Percentiles rank a stretch among this genome's conserved stretches.
phyloP scores from a whole-genome alignment of 2,329 filamentous ascomycete genomes.

The Colletotrichum tofieldiae region DNA sequence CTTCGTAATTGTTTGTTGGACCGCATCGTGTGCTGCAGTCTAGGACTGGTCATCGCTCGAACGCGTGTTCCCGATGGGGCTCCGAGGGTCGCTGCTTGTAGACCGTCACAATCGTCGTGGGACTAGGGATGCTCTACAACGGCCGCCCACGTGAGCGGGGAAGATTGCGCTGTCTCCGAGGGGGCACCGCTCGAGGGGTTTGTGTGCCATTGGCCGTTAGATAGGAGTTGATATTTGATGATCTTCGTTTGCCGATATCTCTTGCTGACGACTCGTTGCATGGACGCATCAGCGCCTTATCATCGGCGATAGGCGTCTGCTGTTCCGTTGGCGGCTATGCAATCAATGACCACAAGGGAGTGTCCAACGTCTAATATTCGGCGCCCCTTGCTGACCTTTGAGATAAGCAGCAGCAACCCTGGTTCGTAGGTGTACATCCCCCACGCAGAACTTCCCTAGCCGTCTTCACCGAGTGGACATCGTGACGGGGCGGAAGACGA shows the following conservation, averaged over 20 bases:
- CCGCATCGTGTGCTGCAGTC: neutral
- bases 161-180: slow-evolving; percentile 8
- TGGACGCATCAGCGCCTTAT: slow-evolving; percentile 9
- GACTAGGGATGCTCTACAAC: neutral
- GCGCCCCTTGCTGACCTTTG: neutral
- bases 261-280: slow-evolving; percentile 15
- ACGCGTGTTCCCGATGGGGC: neutral
- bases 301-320: slow-evolving; percentile 5
- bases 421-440: neutral
- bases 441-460: slow-evolving; percentile 8
- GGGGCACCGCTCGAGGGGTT: neutral
- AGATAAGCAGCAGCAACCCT: slow-evolving; percentile 27
- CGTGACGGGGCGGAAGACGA: neutral
- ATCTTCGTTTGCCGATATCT: slow-evolving; percentile 15
- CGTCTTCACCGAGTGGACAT: slow-evolving; percentile 2
- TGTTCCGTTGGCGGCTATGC: neutral
- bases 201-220: neutral
- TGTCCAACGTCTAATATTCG: too few relatives aligned
- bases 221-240: slow-evolving; percentile 12
- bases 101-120: neutral
- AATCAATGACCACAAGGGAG: neutral
- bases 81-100: neutral
- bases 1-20: slow-evolving; percentile 17
- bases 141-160: slow-evolving; percentile 33
- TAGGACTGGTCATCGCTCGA: neutral